A percentile compares a stretch with the other conserved stretches of the same genome.
Conservation (phyloP, 225 moss, liverwort and hornwort genomes). For the Pleurozium schreberi region DNA sequence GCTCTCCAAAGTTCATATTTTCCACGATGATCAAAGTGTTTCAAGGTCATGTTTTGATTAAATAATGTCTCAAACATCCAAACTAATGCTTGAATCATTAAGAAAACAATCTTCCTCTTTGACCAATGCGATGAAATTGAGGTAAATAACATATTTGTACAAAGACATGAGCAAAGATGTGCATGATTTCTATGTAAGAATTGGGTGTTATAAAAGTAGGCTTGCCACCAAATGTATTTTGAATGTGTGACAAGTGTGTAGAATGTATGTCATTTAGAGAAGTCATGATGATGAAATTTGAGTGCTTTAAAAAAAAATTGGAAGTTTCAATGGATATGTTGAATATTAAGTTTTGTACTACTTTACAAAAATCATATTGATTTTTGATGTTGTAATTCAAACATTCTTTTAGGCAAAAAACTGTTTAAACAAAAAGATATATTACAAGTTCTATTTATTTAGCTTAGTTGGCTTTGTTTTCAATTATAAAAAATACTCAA, state of each 20-base stretch:
- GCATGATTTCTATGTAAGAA: not conserved
- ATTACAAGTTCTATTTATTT: too few relatives aligned
- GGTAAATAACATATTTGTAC: not conserved
- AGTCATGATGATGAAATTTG: not conserved
- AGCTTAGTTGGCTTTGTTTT: not conserved
- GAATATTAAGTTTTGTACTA: not conserved
- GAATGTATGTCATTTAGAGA: not conserved
- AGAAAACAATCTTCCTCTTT: too few relatives aligned
- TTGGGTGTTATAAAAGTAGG: too few relatives aligned
- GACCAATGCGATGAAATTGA: not conserved
- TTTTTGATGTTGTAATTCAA: not conserved
- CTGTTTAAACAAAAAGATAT: not conserved
- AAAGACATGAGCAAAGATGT: not conserved
- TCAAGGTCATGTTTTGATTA: not conserved
- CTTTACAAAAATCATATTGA: not conserved
- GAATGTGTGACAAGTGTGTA: not conserved
- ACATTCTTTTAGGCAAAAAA: fast-evolving
- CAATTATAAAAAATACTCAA: not conserved
- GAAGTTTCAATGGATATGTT: not conserved
- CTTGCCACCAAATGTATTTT: fast-evolving
- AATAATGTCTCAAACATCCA: not conserved
- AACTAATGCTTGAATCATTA: not conserved
- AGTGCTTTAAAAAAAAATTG: not conserved
- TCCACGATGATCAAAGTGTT: not conserved
- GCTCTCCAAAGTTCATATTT: not conserved